Evolutionary conservation across 495 filamentous ascomycete species (phyloP), one percentile per base, ranked within the genome.

Genomic region (Neurospora sp.): DNA sequence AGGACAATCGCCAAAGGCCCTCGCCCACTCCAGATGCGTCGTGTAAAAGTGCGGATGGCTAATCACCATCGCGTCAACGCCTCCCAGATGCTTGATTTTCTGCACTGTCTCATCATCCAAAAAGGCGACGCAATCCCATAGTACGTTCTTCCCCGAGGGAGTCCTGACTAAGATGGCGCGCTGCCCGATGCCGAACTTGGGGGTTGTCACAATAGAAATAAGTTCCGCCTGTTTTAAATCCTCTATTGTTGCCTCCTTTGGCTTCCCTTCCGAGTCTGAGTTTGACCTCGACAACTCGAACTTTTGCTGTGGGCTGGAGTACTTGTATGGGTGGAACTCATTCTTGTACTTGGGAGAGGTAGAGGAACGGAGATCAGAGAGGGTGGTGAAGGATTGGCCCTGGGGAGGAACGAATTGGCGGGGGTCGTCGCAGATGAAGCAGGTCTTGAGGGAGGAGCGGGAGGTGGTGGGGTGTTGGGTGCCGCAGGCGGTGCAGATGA

Each of bases 31-130:
- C 0, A 89, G 75, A 74, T 92, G 88, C 11, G 92, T 90, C 18
- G 87, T 87, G 80, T 92, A 94, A 79, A 90, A 95, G 78, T 95
- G 92, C 41, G 92, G 92, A 79, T 95, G 92, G 0, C 88, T 90
- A 75, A 95, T 93, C 59, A 94, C 88, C 44, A 94, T 93, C 0
- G 88, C 91, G n/a, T 84, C 81, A 4, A 94, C 76, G 0, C 90
- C 91, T 62, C 92, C 92, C 4, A 86, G 72, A 9, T 72, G 73
- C 10, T 81, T 79, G 73, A 90, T 85, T 69, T 73, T 72, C 0
- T 75, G 70, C 12, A 91, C 80, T 0, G 91, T 94, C 12, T 84
- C 83, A 4, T 84, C 80, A 76, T 93, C 90, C 7, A 94, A 75
- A 70, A 86, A 87, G 4, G 90, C 82, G 59, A 95, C 81, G 75